phyloP scores from a whole-genome alignment of 2,329 filamentous ascomycete genomes.

The Tolypocladium pustulatum region DNA sequence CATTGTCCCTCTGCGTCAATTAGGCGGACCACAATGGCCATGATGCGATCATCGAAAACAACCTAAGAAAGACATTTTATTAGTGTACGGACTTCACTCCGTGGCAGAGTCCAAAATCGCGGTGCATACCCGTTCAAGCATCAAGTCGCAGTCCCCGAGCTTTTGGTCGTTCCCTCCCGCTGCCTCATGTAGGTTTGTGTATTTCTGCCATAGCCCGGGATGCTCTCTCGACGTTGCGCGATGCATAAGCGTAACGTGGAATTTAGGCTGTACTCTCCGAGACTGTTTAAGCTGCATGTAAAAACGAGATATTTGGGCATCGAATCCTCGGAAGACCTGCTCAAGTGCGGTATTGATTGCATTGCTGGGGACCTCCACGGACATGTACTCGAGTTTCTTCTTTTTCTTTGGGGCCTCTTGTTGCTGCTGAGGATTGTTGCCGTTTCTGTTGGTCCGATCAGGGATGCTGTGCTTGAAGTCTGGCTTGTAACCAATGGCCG shows the following conservation, averaged over 20 bases:
- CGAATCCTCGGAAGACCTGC: slow-evolving; percentile 51
- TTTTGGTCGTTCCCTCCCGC: slow-evolving; percentile 15
- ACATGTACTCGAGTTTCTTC: slow-evolving; percentile 48
- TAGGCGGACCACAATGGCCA: slow-evolving; percentile 81
- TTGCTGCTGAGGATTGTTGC: slow-evolving; percentile 18
- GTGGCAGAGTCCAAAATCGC: not conserved
- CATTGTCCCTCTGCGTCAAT: slow-evolving; percentile 45
- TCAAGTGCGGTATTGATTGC: slow-evolving; percentile 49
- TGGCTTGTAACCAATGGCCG: slow-evolving; percentile 67
- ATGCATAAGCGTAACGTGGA: slow-evolving; percentile 93
- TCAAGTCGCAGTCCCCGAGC: slow-evolving; percentile 54
- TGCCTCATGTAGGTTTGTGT: slow-evolving; percentile 47
- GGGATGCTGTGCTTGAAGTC: slow-evolving; percentile 67
- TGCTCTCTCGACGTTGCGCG: slow-evolving; percentile 50
- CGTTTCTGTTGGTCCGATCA: slow-evolving; percentile 31
- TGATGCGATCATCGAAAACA: slow-evolving; percentile 77
- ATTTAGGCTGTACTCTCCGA: slow-evolving; percentile 69
- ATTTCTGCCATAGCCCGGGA: slow-evolving; percentile 66
- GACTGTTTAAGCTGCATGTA: slow-evolving; percentile 66
- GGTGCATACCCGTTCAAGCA: slow-evolving; percentile 45
- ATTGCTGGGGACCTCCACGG: slow-evolving; percentile 32
- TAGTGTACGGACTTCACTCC: not conserved
- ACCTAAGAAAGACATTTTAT: slow-evolving; percentile 31
- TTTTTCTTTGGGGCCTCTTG: slow-evolving; percentile 21
- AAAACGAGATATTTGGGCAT: slow-evolving; percentile 38